Conservation (phyloP, 2,329 filamentous ascomycete species). For the Hypomyces rosellus region DNA sequence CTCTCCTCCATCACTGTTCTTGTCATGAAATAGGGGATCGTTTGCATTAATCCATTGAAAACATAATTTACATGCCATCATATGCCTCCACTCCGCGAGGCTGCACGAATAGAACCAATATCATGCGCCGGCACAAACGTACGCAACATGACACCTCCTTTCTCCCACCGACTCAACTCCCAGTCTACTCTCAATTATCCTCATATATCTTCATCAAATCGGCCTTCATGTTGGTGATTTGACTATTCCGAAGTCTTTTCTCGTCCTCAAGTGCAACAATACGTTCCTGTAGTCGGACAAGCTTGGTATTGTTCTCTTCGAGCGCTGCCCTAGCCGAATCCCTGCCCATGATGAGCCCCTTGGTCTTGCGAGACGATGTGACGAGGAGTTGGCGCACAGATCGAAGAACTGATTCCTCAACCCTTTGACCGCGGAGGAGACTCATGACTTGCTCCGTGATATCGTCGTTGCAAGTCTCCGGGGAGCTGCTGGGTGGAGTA, state of each 20-base stretch:
- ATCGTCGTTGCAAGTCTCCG: constrained; percentile 18
- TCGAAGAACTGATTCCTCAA: constrained; percentile 31
- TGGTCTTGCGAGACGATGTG: constrained; percentile 50
- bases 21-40: too few species aligned
- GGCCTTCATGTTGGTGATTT: constrained; percentile 32
- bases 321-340: constrained; percentile 59
- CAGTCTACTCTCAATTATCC: constrained; percentile 17
- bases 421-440: constrained; percentile 38
- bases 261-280: constrained; percentile 35
- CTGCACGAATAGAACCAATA: too few species aligned
- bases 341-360: constrained; percentile 57
- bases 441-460: constrained; percentile 43
- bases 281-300: constrained; percentile 30
- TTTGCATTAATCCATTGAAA: too few species aligned
- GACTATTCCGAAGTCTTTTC: constrained; percentile 23
- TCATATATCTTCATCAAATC: constrained; percentile 32
- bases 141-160: too few species aligned
- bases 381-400: constrained; percentile 42
- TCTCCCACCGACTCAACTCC: too few species aligned
- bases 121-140: too few species aligned
- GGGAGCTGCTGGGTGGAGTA: constrained; percentile 9
- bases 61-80: too few species aligned
- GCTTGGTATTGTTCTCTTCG: constrained; percentile 52
- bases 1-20: too few species aligned
- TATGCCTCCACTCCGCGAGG: too few species aligned